Conservation (phyloP, 768 basidiomycete species). For the Leccinum incarnatum region DNA sequence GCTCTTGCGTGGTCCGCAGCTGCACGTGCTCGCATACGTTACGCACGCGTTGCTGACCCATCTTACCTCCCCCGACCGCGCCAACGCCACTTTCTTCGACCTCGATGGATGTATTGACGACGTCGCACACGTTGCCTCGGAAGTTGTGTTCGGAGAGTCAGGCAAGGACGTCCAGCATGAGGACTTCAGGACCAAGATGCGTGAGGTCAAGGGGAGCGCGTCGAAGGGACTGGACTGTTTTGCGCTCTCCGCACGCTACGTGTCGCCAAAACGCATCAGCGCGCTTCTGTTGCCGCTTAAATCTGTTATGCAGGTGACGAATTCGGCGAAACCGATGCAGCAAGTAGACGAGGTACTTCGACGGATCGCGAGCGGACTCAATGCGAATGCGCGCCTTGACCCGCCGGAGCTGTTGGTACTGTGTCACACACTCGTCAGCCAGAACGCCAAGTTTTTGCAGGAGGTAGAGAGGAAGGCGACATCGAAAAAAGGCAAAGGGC, state of each 20-base stretch:
- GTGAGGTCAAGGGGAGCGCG: conserved; percentile 81
- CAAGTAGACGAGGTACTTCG: conserved; percentile 87
- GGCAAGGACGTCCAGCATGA: conserved; percentile 84
- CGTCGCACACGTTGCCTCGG: conserved; percentile 75
- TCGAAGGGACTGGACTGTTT: conserved; percentile 88
- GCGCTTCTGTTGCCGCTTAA: conserved; percentile 75
- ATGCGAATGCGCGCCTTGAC: conserved; percentile 70
- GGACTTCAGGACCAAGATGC: conserved; percentile 92
- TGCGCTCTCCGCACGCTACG: conserved; percentile 70
- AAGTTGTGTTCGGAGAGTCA: conserved; percentile 93
- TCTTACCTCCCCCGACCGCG: conserved; percentile 59
- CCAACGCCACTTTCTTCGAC: conserved; percentile 50
- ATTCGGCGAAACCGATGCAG: conserved; percentile 72
- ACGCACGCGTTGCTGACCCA: conserved; percentile 81
- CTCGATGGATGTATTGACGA: conserved; percentile 80
- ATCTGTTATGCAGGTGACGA: conserved; percentile 83
- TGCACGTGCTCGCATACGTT: conserved; percentile 87
- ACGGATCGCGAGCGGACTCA: conserved; percentile 79
- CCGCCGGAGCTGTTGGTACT: conserved; percentile 73
- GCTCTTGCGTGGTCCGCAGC: conserved; percentile 86
- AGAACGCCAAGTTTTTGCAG: conserved; percentile 85
- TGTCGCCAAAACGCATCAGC: conserved; percentile 76
- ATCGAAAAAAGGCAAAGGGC: conserved; percentile 27
- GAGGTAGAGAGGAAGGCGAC: conserved; percentile 43
- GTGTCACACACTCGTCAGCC: conserved; percentile 87